phyloP scores from a whole-genome alignment of 768 basidiomycete species.

The Kwoniella dendrophila region DNA sequence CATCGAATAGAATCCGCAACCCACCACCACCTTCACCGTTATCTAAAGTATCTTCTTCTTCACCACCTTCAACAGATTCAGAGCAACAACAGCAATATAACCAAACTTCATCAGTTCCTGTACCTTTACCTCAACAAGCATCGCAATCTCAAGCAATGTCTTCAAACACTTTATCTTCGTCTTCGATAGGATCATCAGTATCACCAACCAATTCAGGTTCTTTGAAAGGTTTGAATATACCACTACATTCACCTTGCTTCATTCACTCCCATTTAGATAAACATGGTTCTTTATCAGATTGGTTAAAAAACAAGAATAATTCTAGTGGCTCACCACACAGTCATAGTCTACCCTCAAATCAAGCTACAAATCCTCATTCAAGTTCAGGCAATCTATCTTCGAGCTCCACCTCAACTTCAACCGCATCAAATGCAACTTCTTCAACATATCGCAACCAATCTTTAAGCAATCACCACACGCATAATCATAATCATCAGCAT shows the following conservation, averaged over 20 bases:
- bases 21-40: constrained; percentile 46
- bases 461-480: neutral
- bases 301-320: constrained; percentile 61
- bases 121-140: neutral
- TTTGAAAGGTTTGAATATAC: constrained; percentile 1
- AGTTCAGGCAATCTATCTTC: constrained; percentile 30
- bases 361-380: too few species aligned
- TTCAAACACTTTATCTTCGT: neutral
- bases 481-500: neutral
- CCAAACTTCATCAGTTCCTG: neutral
- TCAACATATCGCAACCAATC: neutral
- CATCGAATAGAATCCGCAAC: constrained; percentile 20
- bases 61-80: neutral
- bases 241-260: constrained; percentile 73
- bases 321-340: constrained; percentile 2
- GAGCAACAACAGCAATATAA: neutral
- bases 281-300: constrained; percentile 74
- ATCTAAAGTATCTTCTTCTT: constrained; percentile 29
- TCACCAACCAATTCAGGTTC: neutral
- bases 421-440: neutral
- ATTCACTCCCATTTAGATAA: constrained; percentile 90
- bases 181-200: constrained; percentile 3
- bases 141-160: neutral
- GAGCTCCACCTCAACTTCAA: constrained; percentile 2
- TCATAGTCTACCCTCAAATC: too few species aligned